phyloP scores from a whole-genome alignment of 768 basidiomycete genomes.

The Kwoniella newhampshirensis region DNA sequence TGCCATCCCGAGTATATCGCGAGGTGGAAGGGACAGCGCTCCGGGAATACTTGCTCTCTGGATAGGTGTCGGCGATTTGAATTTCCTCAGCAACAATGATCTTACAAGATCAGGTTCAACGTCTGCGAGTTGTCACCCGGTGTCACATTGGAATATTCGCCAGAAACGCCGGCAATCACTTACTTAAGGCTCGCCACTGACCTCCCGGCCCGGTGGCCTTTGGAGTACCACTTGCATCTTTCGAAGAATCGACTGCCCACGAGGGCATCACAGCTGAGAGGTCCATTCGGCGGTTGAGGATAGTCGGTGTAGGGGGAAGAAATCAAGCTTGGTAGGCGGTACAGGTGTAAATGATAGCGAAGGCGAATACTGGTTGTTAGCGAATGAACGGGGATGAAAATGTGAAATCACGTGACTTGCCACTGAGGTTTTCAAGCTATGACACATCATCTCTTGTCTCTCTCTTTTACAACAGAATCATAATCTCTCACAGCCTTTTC shows the following conservation, averaged over 20 bases:
- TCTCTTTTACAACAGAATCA: too few relatives aligned
- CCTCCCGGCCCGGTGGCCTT: slow-evolving; percentile 12
- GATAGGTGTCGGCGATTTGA: slow-evolving; percentile 92
- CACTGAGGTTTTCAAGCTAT: too few relatives aligned
- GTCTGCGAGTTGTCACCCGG: slow-evolving; percentile 18
- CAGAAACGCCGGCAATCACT: neutral
- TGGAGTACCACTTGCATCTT: too few relatives aligned
- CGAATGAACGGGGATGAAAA: too few relatives aligned
- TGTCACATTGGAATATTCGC: neutral
- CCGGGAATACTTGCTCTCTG: slow-evolving; percentile 86
- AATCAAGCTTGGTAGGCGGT: too few relatives aligned
- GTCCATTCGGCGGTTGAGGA: too few relatives aligned
- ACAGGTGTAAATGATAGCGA: too few relatives aligned
- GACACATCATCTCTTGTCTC: too few relatives aligned
- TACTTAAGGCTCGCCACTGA: slow-evolving; percentile 38
- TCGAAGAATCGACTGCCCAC: neutral
- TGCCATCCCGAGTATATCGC: slow-evolving; percentile 97
- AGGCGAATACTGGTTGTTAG: too few relatives aligned
- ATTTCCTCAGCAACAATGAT: slow-evolving; percentile 85
- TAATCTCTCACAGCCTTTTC: too few relatives aligned
- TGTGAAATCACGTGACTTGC: too few relatives aligned
- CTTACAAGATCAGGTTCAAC: slow-evolving; percentile 26
- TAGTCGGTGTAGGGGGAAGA: too few relatives aligned
- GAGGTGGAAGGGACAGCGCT: slow-evolving; percentile 75
- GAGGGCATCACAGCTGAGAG: neutral